Percentiles rank a stretch among this genome's conserved stretches.
Evolutionary conservation across 2,329 filamentous ascomycete species (phyloP).

Genomic region (Monilinia vaccinii-corymbosi): DNA sequence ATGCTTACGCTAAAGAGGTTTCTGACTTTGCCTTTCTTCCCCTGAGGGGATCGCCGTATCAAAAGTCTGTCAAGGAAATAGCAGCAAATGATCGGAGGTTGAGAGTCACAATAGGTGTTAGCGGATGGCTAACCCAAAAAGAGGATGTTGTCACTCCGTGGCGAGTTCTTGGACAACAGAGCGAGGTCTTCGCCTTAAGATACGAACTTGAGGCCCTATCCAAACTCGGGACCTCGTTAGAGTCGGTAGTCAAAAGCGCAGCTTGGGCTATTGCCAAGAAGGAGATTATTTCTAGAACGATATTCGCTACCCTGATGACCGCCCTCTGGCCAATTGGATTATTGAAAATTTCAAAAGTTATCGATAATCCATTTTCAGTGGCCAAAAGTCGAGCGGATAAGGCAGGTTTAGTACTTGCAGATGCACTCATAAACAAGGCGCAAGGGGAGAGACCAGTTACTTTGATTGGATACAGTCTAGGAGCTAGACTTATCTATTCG

Average conservation of each 20-base stretch:
- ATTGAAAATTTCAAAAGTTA: constrained; percentile 54
- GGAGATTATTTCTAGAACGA: constrained; percentile 51
- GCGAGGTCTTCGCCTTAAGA: constrained; percentile 72
- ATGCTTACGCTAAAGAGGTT: constrained; percentile 77
- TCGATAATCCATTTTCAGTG: constrained; percentile 77
- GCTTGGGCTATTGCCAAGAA: constrained; percentile 70
- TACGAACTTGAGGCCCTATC: constrained; percentile 74
- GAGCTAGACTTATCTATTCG: constrained; percentile 72
- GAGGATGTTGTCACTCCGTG: constrained; percentile 70
- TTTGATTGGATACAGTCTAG: constrained; percentile 72
- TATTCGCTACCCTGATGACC: constrained; percentile 58
- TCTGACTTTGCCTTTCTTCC: constrained; percentile 84
- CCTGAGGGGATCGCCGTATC: constrained; percentile 43
- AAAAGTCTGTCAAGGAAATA: constrained; percentile 31
- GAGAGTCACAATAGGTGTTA: constrained; percentile 73
- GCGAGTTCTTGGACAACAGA: constrained; percentile 61
- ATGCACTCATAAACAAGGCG: constrained; percentile 71
- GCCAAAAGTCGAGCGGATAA: constrained; percentile 71
- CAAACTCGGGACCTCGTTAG: constrained; percentile 69
- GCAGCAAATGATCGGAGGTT: constrained; percentile 55
- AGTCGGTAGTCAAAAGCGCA: constrained; percentile 65
- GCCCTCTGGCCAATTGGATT: constrained; percentile 63
- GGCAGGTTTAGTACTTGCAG: constrained; percentile 69
- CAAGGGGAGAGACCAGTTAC: constrained; percentile 77
- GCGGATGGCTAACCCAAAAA: constrained; percentile 68